Evolutionary conservation across 1,284 basidiomycete species (phyloP).

Genomic region (Naganishia sp.): DNA sequence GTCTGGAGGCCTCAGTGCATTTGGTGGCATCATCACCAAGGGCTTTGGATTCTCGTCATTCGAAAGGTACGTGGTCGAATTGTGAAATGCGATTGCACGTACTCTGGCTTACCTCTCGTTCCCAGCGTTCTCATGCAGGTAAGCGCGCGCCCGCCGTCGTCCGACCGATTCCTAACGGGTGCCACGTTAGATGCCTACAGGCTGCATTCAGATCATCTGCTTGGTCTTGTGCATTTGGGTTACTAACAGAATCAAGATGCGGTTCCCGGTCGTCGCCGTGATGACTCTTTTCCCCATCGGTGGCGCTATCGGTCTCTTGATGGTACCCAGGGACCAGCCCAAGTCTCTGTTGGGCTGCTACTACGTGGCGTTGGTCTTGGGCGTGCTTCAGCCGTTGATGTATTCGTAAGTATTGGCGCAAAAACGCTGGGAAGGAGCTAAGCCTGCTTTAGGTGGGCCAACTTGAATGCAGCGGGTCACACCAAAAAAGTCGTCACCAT

Average conservation of each 20-base stretch:
- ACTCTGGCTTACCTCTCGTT: no score
- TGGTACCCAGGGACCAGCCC: constrained; percentile 36
- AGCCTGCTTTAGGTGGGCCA: constrained; percentile 36
- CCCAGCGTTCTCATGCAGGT: constrained; percentile 14
- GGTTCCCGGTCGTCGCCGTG: constrained; percentile 59
- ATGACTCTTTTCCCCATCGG: constrained; percentile 40
- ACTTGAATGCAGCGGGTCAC: constrained; percentile 46
- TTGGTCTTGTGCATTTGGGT: constrained; percentile 55
- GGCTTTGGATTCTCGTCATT: constrained; percentile 51
- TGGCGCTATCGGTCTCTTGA: constrained; percentile 44
- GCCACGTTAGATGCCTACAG: constrained; percentile 55
- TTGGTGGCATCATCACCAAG: constrained; percentile 50
- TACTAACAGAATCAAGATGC: constrained; percentile 58
- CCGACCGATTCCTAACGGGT: background rate
- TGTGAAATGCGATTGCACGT: background rate
- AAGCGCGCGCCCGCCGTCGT: background rate
- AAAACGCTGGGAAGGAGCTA: background rate
- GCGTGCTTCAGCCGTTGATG: constrained; percentile 31
- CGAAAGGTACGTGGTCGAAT: constrained; percentile 30
- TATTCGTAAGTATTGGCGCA: constrained; percentile 15
- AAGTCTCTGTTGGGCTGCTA: constrained; percentile 38
- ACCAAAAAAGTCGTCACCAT: constrained; percentile 47
- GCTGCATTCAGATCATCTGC: constrained; percentile 56
- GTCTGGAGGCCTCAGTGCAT: constrained; percentile 51
- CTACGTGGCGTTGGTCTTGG: constrained; percentile 46